Evolutionary conservation across 257 asterid genomes (phyloP), one percentile per base, ranked within the genome.

Genomic region (Capsicum baccatum): DNA sequence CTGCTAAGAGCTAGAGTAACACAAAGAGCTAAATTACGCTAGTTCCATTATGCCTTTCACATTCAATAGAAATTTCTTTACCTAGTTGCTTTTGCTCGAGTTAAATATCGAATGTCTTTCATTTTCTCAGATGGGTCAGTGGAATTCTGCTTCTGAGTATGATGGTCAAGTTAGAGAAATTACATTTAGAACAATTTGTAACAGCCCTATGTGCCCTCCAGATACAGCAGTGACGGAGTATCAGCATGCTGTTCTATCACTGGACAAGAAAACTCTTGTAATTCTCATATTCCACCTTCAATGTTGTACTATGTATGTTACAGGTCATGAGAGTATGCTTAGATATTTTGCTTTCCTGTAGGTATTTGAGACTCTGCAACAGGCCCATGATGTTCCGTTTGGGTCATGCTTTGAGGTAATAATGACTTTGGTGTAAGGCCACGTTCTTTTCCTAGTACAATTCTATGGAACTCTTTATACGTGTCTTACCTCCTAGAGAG

Each of bases 141-240:
- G 97, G 98, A 91, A 88, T 85, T 91, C 92, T 73, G 91, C 96
- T 39, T 94, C 91, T 79, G 95, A 93, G 84, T 92, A 94, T 89
- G 90, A 91, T 70, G 99, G 99, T 81, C 92, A 86, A 88, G 93
- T 96, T 82, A 91, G 99, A 91, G 98, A 96, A 88, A 92, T 94
- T 84, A 90, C 91, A 63, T 90, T 89, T 83, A 92, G 94, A 88
- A 87, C 93, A 67, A 83, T 93, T 88, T 96, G 98, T 83, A 88
- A 93, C 80, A 93, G 94, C 84, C 97, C 99, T n/a, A 91, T 96
- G 96, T 96, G 99, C 86, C 98, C 98, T 85, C 97, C 98, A 37
- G 97, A 96, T 89, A 96, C 97, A 79, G 94, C 97, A 80, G 91
- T 96, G 89, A 93, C 96, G 19, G 99, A 96, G 91, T 85, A 88